These are phyloP conservation scores for Arthrobotrys iridis DNA, from an alignment of 2,329 filamentous ascomycete species.

Conservation along the genomic window DNA sequence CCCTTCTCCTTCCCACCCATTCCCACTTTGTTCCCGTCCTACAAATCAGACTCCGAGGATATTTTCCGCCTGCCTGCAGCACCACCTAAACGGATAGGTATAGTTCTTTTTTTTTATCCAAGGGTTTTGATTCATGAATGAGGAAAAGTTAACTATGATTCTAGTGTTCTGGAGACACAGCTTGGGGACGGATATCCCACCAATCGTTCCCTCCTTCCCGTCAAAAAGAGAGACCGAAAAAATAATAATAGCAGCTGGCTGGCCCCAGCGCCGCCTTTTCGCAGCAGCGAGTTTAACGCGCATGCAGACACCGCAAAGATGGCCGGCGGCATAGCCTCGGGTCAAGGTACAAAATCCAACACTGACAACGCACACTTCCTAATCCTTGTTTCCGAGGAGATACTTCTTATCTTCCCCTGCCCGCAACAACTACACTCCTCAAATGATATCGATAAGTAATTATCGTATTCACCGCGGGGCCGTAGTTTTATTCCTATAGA, in stretches of 20 bases:
- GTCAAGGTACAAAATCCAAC: conserved; percentile 31
- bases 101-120: background rate
- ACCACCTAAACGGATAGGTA: conserved; percentile 13
- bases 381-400: conserved; percentile 15
- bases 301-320: conserved; percentile 34
- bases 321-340: conserved; percentile 40
- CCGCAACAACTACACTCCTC: too few species aligned
- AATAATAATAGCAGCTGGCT: too few species aligned
- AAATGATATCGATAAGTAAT: too few species aligned
- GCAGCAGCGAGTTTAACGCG: conserved; percentile 9
- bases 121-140: background rate
- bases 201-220: conserved; percentile 4
- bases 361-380: conserved; percentile 23
- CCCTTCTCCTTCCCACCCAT: conserved; percentile 8
- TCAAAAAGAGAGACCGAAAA: background rate
- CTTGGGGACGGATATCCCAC: background rate
- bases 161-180: background rate
- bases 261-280: conserved; percentile 7
- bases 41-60: conserved; percentile 34
- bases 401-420: background rate
- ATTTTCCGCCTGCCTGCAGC: conserved; percentile 23
- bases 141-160: conserved; percentile 9
- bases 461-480: too few species aligned
- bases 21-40: conserved; percentile 19
- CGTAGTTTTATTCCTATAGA: too few species aligned